phyloP scores from a whole-genome alignment of 1,139 yeast genomes.

The Wickerhamomyces sp. region DNA sequence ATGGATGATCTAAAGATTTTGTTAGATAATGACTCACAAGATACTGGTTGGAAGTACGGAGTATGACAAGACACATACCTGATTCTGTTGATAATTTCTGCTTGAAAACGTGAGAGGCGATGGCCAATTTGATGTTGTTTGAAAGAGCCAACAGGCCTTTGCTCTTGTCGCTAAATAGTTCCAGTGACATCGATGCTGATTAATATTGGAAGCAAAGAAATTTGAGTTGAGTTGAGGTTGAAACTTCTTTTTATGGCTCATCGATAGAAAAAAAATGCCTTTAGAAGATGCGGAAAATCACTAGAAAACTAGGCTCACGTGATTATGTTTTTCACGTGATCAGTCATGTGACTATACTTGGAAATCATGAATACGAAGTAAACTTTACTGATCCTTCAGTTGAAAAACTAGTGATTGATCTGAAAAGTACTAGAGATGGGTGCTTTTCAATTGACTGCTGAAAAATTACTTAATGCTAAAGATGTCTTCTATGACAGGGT shows the following conservation, averaged over 20 bases:
- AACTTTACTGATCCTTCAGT: too few relatives aligned
- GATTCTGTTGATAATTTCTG: conserved; percentile 26
- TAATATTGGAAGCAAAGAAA: background rate
- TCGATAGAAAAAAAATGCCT: background rate
- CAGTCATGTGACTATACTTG: too few relatives aligned
- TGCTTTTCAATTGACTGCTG: background rate
- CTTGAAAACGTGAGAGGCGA: conserved; percentile 41
- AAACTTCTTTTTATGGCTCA: background rate
- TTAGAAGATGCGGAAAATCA: background rate
- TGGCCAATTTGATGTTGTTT: conserved; percentile 54
- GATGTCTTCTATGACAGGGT: conserved; percentile 6
- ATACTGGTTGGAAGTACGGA: background rate
- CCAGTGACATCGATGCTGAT: conserved; percentile 24
- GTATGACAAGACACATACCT: conserved; percentile 11
- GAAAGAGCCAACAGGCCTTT: conserved; percentile 39
- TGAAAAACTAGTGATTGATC: too few relatives aligned
- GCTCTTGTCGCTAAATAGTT: conserved; percentile 40
- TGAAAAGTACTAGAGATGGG: too few relatives aligned
- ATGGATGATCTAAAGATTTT: conserved; percentile 34
- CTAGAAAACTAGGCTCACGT: background rate
- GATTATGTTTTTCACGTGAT: background rate
- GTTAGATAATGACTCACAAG: conserved; percentile 11
- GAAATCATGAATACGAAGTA: too few relatives aligned
- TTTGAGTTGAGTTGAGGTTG: background rate
- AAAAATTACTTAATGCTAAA: conserved; percentile 4